Evolutionary conservation across 2,329 filamentous ascomycete genomes (phyloP).

Genomic region (Chaetoscypha palmicola): DNA sequence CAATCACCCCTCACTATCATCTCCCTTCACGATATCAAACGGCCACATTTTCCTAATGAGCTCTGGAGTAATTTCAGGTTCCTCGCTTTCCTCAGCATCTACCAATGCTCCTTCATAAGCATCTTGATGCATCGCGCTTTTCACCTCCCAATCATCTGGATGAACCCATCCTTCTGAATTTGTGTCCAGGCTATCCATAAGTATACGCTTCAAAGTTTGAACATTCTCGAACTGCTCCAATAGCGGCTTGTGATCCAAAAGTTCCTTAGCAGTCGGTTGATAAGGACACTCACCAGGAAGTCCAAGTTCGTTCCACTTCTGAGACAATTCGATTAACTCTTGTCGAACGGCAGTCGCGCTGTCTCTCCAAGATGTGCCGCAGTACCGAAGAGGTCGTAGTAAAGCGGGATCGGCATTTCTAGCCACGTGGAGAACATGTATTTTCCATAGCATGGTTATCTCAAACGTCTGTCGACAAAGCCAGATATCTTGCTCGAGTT

Average conservation of each 20-base stretch:
- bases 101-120: no score
- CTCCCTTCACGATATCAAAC: not conserved
- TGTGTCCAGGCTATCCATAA: conserved; percentile 11
- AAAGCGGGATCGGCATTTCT: conserved; percentile 33
- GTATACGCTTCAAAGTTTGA: conserved; percentile 13
- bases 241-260: conserved; percentile 12
- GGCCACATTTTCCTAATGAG: not conserved
- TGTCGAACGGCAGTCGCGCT: conserved; percentile 34
- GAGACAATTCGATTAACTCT: conserved; percentile 35
- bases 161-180: conserved; percentile 22
- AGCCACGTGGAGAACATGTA: conserved; percentile 28
- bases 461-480: conserved; percentile 29
- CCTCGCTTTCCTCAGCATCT: no score
- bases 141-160: conserved; percentile 19
- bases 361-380: conserved; percentile 36
- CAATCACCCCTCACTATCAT: no score
- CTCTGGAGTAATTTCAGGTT: no score
- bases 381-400: conserved; percentile 35
- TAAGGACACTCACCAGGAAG: conserved; percentile 31
- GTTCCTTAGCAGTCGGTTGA: conserved; percentile 14
- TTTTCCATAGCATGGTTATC: conserved; percentile 27
- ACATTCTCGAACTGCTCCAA: conserved; percentile 15
- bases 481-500: conserved; percentile 23
- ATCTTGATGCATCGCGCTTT: no score
- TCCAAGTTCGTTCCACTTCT: conserved; percentile 34